A percentile compares a stretch with the other conserved stretches of the same genome.
phyloP scores from a whole-genome alignment of 2,329 filamentous ascomycete genomes.

The Cladobotryum mycophilum region DNA sequence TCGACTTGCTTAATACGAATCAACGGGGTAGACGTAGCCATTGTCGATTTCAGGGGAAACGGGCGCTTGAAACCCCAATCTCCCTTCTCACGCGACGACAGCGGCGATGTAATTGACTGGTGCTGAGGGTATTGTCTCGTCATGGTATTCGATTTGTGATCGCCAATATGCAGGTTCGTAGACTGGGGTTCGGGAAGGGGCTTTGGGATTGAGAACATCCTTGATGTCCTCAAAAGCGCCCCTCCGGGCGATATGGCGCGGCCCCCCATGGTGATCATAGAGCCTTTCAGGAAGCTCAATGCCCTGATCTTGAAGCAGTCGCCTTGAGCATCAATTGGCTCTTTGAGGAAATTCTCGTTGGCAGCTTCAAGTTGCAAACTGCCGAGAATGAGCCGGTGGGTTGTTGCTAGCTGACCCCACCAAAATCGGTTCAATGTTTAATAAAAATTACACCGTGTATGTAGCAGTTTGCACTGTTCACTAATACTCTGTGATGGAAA shows the following conservation, averaged over 20 bases:
- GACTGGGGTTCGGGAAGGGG: slow-evolving; percentile 61
- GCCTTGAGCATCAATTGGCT: slow-evolving; percentile 13
- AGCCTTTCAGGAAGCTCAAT: slow-evolving; percentile 25
- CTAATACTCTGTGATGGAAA: not conserved
- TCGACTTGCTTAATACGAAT: slow-evolving; percentile 75
- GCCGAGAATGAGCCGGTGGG: slow-evolving; percentile 28
- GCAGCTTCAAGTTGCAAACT: slow-evolving; percentile 13
- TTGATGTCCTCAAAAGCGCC: slow-evolving; percentile 74
- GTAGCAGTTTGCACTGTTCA: not conserved
- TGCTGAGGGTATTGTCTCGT: slow-evolving; percentile 75
- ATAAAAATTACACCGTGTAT: not conserved
- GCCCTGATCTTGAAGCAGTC: slow-evolving; percentile 13
- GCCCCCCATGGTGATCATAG: slow-evolving; percentile 26
- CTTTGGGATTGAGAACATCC: slow-evolving; percentile 80
- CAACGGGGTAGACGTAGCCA: slow-evolving; percentile 64
- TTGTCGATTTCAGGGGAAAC: slow-evolving; percentile 69
- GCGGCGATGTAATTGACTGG: slow-evolving; percentile 74
- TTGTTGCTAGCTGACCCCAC: not conserved
- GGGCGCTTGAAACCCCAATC: slow-evolving; percentile 92
- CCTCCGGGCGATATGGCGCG: slow-evolving; percentile 52
- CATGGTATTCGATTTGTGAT: slow-evolving; percentile 33
- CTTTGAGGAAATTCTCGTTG: slow-evolving; percentile 25
- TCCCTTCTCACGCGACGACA: slow-evolving; percentile 64
- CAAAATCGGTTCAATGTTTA: not conserved
- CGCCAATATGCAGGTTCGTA: slow-evolving; percentile 30